Base-by-base conservation (phyloP, 2,329 filamentous ascomycete genomes). In the Furcasterigmium sp. region DNA sequence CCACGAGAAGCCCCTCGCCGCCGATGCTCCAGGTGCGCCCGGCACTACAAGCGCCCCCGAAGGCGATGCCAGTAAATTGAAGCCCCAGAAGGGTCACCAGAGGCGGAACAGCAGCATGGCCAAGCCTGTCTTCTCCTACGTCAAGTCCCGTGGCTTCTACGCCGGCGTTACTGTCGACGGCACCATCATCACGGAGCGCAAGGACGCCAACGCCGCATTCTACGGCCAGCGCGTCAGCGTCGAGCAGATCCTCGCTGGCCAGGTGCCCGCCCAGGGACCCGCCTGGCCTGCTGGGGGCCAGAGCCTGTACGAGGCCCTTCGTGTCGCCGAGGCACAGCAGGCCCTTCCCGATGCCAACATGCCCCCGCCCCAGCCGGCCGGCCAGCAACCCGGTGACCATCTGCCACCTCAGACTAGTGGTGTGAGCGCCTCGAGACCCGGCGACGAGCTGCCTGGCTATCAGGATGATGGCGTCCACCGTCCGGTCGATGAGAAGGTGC, bases 81-180 rank as follows among this genome's bases (percentile, higher is more conserved):
- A 58, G 36, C 85, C 85, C 0, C 48, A 46, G 21, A 51, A 37
- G 41, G 29, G 30, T 25, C 18, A 32, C 11, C 44, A 35, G 30
- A 47, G 42, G 44, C 47, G 48, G 29, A 48, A 39, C 47, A 51
- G 42, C 43, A 52, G 39, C 45, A 51, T 19, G 26, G 45, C 55
- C 45, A 63, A 62, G 53, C 72, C 72, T 3, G 72, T 75, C n/a
- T 75, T 74, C 44, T 72, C 69, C 3, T 95, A 95, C 60, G 80
- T 95, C 65, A 95, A 95, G 68, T 91, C 85, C 38, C 80, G 89
- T 41, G 91, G 91, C 5, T 82, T 95, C 53, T 95, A 94, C 56
- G 90, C 87, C 2, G 89, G 89, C 23, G 78, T 95, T 1, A 86
- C 91, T 55, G 76, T 95, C 26, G 90, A 95, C 56, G 91, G 91